Base-by-base conservation (phyloP, 306 rosid species). In the Pyrus pyrifolia region DNA sequence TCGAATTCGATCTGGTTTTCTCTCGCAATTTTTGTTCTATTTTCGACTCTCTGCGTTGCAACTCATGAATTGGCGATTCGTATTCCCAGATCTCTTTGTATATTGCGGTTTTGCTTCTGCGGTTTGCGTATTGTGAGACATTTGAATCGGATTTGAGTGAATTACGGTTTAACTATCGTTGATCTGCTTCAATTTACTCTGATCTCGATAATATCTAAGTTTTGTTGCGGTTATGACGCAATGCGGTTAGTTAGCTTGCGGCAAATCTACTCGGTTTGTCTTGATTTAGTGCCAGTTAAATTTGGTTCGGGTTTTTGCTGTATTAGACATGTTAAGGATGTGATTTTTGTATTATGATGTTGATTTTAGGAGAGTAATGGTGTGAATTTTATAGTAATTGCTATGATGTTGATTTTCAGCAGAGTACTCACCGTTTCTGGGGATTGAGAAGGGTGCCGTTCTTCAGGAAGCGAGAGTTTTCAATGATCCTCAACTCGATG, bases 391-490 rank as follows among this genome's bases (percentile, higher is more conserved):
- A 27, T 62, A 15, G 27, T 66, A 72, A 77, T 67, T 45, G 31
- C 73, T 42, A 42, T 42, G 45, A 81, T 82, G 46, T 49, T 74
- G 67, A 57, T 81, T 80, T 79, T 67, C 91, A 89, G 96, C 81
- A 14, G 97, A 95, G 51, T 95, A 92, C 81, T 91, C 97, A 59
- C 99, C 99, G 10, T 95, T 95, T 77, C 4, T 88, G 87, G 99
- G 99, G 70, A 95, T 95, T 51, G 99, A 95, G 75, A 95, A 95
- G 88, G 99, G 98, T 38, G 93, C 96, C 69, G 98, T 92, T 78
- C 97, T 95, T 83, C 99, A 92, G 88, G 99, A 95, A 81, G 98
- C 99, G 74, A 86, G 99, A 76, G 99, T 95, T 85, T 95, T 95
- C 74, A 92, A 96, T 84, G 99, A 95, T 74, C 99, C 99, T 35